Percentiles rank a stretch among this genome's conserved stretches.
phyloP scores from a whole-genome alignment of 495 filamentous ascomycete genomes.

The Paragyromitra xinjiangensis region DNA sequence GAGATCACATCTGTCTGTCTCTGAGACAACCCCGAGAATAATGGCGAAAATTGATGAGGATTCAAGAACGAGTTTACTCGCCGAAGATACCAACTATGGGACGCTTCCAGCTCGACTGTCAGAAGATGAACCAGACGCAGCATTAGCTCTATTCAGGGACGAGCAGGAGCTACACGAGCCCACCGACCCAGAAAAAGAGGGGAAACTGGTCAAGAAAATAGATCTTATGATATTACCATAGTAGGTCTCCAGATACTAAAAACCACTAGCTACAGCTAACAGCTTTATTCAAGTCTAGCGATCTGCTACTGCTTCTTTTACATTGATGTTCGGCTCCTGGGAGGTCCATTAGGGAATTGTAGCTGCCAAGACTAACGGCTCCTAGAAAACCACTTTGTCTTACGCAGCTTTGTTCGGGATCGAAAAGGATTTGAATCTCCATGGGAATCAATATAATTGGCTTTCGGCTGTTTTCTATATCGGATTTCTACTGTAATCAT shows the following conservation, averaged over 20 bases:
- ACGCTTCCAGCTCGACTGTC: neutral
- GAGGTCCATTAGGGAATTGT: neutral
- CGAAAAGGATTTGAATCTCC: conserved; percentile 61
- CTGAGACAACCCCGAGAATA: neutral
- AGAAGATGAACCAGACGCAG: conserved; percentile 33
- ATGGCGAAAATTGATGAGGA: conserved; percentile 28
- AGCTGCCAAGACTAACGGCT: conserved; percentile 6
- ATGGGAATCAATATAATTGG: conserved; percentile 69
- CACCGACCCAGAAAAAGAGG: conserved; percentile 64
- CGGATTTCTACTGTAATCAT: conserved; percentile 62
- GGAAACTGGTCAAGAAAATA: conserved; percentile 65
- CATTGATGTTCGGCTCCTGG: conserved; percentile 63
- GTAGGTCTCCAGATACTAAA: conserved; percentile 29
- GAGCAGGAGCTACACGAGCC: conserved; percentile 58
- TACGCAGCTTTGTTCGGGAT: conserved; percentile 67
- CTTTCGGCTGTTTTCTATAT: conserved; percentile 70
- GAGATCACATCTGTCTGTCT: neutral
- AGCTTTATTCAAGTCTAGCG: conserved; percentile 57
- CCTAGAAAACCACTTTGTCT: conserved; percentile 30
- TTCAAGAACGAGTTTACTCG: conserved; percentile 7
- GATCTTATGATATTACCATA: conserved; percentile 60
- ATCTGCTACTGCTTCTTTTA: conserved; percentile 71
- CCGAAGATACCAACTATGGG: conserved; percentile 22
- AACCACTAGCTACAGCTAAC: neutral
- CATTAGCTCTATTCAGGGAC: conserved; percentile 39